Conservation (phyloP, 495 filamentous ascomycete genomes). For the Trichoderma virens region DNA sequence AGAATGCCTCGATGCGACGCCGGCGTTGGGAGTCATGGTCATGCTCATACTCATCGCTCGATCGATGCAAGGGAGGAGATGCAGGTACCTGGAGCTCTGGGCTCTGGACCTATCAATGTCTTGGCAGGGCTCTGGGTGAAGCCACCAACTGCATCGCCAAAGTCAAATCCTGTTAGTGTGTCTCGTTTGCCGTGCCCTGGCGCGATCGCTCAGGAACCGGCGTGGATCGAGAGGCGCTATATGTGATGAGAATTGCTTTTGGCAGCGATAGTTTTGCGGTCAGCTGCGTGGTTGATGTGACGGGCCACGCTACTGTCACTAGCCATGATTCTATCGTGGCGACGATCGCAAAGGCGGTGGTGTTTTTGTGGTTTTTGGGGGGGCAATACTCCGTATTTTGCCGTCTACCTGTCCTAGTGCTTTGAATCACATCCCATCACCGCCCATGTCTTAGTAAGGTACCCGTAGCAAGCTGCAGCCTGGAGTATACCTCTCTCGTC, state of each 20-base stretch:
- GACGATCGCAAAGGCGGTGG: no score
- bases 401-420: no score
- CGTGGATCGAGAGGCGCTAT: not conserved
- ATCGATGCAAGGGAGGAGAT: not conserved
- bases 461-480: no score
- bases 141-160: not conserved
- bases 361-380: no score
- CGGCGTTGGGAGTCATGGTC: not conserved
- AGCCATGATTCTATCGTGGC: no score
- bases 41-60: no score
- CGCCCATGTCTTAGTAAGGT: no score
- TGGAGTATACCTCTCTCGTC: no score
- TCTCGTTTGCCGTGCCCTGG: slow-evolving; percentile 1
- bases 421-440: no score
- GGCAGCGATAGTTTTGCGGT: not conserved
- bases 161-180: not conserved
- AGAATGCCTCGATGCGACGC: not conserved
- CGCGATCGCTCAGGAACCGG: not conserved
- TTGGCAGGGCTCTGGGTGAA: not conserved
- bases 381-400: no score
- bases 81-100: not conserved
- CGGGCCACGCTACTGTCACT: no score
- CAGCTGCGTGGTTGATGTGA: not conserved
- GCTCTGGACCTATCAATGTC: not conserved
- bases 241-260: slow-evolving; percentile 1